Evolutionary conservation across 1,284 basidiomycete species (phyloP).

Genomic region (Kalmanozyma brasiliensis): DNA sequence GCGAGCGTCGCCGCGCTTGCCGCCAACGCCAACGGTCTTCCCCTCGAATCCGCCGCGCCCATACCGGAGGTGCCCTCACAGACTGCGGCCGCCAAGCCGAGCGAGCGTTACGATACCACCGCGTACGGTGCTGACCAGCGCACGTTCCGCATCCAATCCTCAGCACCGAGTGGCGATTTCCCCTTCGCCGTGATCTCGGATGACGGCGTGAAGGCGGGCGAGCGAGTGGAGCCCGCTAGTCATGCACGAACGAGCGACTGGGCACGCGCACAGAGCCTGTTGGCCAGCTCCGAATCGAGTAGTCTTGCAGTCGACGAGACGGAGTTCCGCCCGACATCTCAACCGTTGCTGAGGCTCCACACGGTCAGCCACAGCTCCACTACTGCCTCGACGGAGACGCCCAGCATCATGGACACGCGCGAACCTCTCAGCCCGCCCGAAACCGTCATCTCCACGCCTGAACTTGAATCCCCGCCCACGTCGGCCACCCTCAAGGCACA

Average conservation of each 20-base stretch:
- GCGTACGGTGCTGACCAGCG: conserved; percentile 24
- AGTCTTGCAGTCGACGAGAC: too few relatives aligned
- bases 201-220: not conserved
- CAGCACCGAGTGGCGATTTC: not conserved
- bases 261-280: conserved; percentile 27
- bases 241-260: conserved; percentile 36
- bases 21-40: conserved; percentile 9
- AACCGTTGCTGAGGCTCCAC: conserved; percentile 11
- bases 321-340: not conserved
- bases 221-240: conserved; percentile 7
- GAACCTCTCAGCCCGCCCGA: conserved; percentile 31
- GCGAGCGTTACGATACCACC: conserved; percentile 16
- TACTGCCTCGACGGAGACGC: conserved; percentile 14
- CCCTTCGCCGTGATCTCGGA: conserved; percentile 18
- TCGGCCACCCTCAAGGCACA: too few relatives aligned
- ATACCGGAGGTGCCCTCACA: not conserved
- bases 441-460: conserved; percentile 33
- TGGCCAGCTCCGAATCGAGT: conserved; percentile 3
- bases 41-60: too few relatives aligned
- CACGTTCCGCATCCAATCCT: conserved; percentile 19
- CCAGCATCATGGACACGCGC: conserved; percentile 20
- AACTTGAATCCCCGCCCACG: conserved; percentile 29
- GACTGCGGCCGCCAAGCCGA: conserved; percentile 1
- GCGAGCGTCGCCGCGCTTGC: conserved; percentile 13
- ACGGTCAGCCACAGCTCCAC: conserved; percentile 30